These are phyloP conservation scores for Lichtheimia ramosa DNA, from an alignment of 371 early-diverging fungal species.

Conservation along the genomic window DNA sequence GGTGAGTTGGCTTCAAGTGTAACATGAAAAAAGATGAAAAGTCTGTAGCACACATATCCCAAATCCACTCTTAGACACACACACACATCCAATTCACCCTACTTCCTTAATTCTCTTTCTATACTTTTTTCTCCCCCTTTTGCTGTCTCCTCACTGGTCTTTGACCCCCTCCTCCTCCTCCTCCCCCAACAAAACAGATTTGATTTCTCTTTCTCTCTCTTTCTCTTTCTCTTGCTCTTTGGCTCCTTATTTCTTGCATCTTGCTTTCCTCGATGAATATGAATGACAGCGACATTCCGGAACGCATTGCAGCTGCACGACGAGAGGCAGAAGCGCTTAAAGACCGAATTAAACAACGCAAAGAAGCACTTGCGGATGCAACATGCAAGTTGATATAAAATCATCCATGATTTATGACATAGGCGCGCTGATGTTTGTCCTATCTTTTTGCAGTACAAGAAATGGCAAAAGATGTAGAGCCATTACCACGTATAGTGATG, in stretches of 20 bases:
- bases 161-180: too few relatives aligned
- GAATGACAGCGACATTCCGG: conserved; percentile 68
- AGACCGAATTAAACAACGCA: conserved; percentile 91
- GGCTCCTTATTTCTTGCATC: not conserved
- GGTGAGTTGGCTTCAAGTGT: too few relatives aligned
- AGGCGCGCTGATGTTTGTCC: not conserved
- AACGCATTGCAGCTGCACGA: conserved; percentile 88
- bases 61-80: too few relatives aligned
- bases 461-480: conserved; percentile 70
- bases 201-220: not conserved
- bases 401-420: too few relatives aligned
- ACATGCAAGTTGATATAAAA: conserved; percentile 66
- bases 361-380: conserved; percentile 89
- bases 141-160: too few relatives aligned
- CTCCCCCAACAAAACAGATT: too few relatives aligned
- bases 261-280: conserved; percentile 10
- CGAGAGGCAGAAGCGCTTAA: conserved; percentile 94
- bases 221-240: conserved; percentile 1
- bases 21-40: too few relatives aligned
- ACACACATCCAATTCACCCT: not conserved
- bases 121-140: not conserved
- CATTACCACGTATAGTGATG: conserved; percentile 90
- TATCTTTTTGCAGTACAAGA: conserved; percentile 25
- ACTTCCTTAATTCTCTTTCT: not conserved
- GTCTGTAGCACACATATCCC: too few relatives aligned